A percentile compares a stretch with the other conserved stretches of the same genome.
These are phyloP conservation scores for Umbelopsis sp. DNA, from an alignment of 192 early-diverging fungal genomes.

Conservation along the genomic window DNA sequence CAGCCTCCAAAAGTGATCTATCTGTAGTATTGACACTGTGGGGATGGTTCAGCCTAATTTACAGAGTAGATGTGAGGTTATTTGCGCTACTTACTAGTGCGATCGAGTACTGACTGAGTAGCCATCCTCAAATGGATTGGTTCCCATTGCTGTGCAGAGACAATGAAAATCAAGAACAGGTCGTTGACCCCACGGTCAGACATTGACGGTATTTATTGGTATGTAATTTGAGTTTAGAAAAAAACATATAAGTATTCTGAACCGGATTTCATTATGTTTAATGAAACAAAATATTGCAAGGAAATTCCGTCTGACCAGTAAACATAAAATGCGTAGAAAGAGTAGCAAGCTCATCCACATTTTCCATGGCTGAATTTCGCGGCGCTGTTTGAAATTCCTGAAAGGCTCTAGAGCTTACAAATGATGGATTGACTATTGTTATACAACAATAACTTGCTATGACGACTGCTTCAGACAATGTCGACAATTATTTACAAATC, in stretches of 20 bases:
- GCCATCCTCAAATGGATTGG: constrained; percentile 9
- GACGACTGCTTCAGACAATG: not conserved
- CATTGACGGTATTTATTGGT: too few species aligned
- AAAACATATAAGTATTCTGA: too few species aligned
- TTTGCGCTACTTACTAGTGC: not conserved
- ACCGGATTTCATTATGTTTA: too few species aligned
- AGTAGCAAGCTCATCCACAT: not conserved
- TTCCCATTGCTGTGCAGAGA: not conserved
- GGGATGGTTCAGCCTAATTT: not conserved
- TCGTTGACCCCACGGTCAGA: not conserved
- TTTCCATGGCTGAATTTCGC: not conserved
- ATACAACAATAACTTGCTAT: not conserved
- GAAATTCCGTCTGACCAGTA: not conserved
- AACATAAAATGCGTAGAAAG: not conserved
- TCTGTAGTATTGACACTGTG: not conserved
- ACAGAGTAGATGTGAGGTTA: not conserved
- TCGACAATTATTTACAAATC: constrained; percentile 1
- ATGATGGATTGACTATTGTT: not conserved
- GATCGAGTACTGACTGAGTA: not conserved
- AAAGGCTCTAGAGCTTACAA: not conserved
- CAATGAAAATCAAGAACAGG: not conserved
- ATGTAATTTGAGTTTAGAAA: too few species aligned
- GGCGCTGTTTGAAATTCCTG: constrained; percentile 17
- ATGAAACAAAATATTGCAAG: too few species aligned
- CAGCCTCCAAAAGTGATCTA: not conserved